Evolutionary conservation across 164 flowering plant genomes (phyloP).

Genomic region (Chimonanthus praecox): DNA sequence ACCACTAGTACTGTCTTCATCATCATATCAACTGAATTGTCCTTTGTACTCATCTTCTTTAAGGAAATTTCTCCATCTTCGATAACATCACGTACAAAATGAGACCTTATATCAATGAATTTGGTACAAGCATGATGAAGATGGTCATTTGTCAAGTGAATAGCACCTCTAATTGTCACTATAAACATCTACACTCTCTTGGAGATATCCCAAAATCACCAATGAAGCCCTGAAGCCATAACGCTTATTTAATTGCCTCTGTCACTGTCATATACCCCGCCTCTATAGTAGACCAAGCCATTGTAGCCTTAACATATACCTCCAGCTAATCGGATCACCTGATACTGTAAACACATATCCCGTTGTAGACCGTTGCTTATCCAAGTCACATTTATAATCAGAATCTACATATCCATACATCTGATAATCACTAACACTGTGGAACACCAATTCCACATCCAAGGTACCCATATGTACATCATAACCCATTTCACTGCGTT

Average conservation of each 20-base stretch:
- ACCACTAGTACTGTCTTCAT: too few species aligned
- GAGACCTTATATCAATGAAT: too few species aligned
- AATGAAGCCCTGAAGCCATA: neutral
- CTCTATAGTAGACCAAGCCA: neutral
- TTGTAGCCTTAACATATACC: neutral
- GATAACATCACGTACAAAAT: too few species aligned
- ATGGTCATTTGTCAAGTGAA: neutral
- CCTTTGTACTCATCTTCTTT: too few species aligned
- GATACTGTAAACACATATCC: neutral
- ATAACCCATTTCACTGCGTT: neutral
- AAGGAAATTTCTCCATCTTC: too few species aligned
- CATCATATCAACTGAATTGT: too few species aligned
- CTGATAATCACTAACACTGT: neutral
- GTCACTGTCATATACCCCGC: neutral
- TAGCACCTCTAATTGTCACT: too few species aligned
- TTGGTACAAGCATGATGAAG: too few species aligned
- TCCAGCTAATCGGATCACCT: neutral
- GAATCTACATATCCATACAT: neutral
- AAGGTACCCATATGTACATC: neutral
- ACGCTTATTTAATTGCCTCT: neutral
- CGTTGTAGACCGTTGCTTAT: neutral
- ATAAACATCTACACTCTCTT: neutral
- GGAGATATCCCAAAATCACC: too few species aligned
- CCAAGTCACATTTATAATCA: neutral
- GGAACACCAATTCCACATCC: neutral